These are phyloP conservation scores for Dorcoceras hygrometricum DNA, from an alignment of 257 asterid genomes.

Conservation along the genomic window DNA sequence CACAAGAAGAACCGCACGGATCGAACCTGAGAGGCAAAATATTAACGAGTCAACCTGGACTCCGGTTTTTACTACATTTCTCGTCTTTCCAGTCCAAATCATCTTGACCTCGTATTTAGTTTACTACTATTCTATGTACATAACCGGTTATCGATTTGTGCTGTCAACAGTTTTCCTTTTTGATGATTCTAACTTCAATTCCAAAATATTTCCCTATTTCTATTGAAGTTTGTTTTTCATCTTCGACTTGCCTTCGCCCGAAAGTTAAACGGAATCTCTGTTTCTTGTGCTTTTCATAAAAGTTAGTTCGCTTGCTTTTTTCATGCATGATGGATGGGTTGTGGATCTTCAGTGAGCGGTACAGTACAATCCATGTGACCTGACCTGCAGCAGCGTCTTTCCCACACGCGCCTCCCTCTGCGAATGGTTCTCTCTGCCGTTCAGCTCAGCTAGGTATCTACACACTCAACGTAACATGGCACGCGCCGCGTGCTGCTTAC, in stretches of 20 bases:
- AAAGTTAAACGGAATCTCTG: neutral
- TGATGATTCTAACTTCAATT: neutral
- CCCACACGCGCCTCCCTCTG: neutral
- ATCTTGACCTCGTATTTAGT: neutral
- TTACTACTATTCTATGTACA: neutral
- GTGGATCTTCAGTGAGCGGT: neutral
- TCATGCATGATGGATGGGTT: neutral
- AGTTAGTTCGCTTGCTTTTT: neutral
- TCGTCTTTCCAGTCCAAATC: neutral
- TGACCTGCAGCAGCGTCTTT: neutral
- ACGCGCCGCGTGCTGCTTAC: too few relatives aligned
- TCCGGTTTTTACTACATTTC: neutral
- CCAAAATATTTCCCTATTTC: neutral
- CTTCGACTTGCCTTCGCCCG: neutral
- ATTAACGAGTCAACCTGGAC: constrained; percentile 27
- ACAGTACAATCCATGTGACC: neutral
- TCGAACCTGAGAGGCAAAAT: constrained; percentile 41
- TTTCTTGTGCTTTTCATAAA: neutral
- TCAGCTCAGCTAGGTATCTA: too few relatives aligned
- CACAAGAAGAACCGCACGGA: constrained; percentile 50
- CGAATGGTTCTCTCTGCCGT: neutral
- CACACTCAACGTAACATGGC: too few relatives aligned
- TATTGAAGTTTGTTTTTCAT: too few relatives aligned
- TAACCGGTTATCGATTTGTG: neutral
- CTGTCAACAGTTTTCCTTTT: neutral